Evolutionary conservation across 257 asterid genomes (phyloP), one percentile per base, ranked within the genome.

Genomic region (Plantago major): DNA sequence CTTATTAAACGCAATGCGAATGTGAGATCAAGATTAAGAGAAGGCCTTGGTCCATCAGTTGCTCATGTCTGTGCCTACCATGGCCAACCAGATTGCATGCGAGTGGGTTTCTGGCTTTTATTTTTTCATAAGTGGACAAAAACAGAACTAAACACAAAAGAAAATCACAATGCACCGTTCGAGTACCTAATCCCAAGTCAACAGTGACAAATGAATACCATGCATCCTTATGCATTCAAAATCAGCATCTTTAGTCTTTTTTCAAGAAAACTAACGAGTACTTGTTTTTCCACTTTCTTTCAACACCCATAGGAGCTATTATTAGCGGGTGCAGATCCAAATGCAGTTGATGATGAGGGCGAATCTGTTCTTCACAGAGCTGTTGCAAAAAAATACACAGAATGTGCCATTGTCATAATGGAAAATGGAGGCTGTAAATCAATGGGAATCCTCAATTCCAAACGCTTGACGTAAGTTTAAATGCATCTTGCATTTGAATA

Each of bases 71-170:
- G 97, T 78, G 99, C 99, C 72, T 87, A 84, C 81, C 97, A 93
- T 80, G 99, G 99, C 55, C 99, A 93, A 73, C 99, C 99, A 64
- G 96, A 89, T 70, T 93, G 99, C 84, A 93, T 93, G 99, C 88
- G 81, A 49, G 99, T 92, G 80, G 67, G 96, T 79, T 63, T 66
- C 68, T 71, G 46, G 52, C 56, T 49, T 63, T 43, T 19, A 55
- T 12, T n/a, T 63, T 71, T 60, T 37, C 18, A 13, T 52, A 42
- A 46, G 51, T 58, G 60, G n/a, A 44, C n/a, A 54, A 6, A 59
- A 28, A 33, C 40, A 33, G 7, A 56, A 42, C 28, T 30, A 19
- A 38, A 60, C 42, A 67, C 55, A 19, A 26, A 43, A 57, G 28
- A 64, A 62, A 62, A 47, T 40, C 26, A 64, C 55, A 64, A 16